phyloP scores from a whole-genome alignment of 1,284 basidiomycete genomes.

The Vanrija pseudolonga region DNA sequence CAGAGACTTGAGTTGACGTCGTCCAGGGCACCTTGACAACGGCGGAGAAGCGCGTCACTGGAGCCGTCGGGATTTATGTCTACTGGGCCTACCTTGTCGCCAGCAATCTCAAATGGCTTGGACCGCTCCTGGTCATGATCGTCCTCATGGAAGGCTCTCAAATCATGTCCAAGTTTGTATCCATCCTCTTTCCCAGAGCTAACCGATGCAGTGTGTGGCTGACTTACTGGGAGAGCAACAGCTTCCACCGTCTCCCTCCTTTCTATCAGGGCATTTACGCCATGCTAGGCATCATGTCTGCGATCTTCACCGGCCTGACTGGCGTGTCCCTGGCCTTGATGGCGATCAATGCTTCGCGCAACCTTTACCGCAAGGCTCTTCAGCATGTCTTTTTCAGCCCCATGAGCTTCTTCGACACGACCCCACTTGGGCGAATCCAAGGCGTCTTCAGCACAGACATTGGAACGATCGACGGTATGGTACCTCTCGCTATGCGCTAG shows the following conservation, averaged over 20 bases:
- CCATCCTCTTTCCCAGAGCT: neutral
- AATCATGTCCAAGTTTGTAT: constrained; percentile 19
- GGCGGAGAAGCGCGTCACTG: constrained; percentile 35
- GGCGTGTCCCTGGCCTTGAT: constrained; percentile 13
- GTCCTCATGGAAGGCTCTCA: constrained; percentile 3
- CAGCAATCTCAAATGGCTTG: constrained; percentile 9
- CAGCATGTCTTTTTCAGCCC: constrained; percentile 61
- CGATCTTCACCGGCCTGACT: constrained; percentile 54
- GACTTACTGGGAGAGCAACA: constrained; percentile 65
- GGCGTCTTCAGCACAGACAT: constrained; percentile 29
- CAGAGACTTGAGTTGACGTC: neutral
- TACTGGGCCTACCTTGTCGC: constrained; percentile 21
- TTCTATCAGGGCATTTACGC: constrained; percentile 72
- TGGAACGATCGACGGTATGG: constrained; percentile 1
- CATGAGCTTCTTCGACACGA: constrained; percentile 66
- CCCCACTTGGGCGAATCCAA: constrained; percentile 62
- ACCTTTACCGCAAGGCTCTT: constrained; percentile 48
- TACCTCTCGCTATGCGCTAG: neutral
- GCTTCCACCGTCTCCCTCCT: constrained; percentile 32
- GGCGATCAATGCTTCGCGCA: neutral
- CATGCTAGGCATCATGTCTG: constrained; percentile 60
- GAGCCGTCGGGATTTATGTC: constrained; percentile 23
- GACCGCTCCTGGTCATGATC: constrained; percentile 4
- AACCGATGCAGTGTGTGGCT: constrained; percentile 16
- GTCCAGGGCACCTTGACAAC: constrained; percentile 6